A percentile compares a stretch with the other conserved stretches of the same genome.
Conservation (phyloP, 768 basidiomycete species). For the Calocybe cyanea region DNA sequence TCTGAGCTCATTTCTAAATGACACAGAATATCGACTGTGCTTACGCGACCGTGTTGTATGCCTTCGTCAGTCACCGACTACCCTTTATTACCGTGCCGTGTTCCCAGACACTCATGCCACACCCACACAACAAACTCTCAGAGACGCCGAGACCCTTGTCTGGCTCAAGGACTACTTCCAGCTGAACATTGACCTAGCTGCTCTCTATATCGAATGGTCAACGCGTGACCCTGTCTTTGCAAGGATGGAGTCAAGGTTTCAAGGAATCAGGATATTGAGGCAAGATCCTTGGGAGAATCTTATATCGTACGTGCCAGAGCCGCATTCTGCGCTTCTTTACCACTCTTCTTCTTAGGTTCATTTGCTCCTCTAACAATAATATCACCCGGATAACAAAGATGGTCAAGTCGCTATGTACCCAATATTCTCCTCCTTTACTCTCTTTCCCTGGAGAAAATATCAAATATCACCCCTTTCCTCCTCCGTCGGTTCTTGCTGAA, state of each 20-base stretch:
- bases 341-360: constrained; percentile 58
- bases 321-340: neutral
- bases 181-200: constrained; percentile 66
- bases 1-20: constrained; percentile 29
- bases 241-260: constrained; percentile 55
- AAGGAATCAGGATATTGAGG: constrained; percentile 81
- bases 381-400: constrained; percentile 92
- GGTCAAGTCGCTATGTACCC: constrained; percentile 76
- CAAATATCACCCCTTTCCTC: constrained; percentile 80
- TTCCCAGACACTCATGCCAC: constrained; percentile 48
- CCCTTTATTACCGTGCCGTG: constrained; percentile 67
- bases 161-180: constrained; percentile 92
- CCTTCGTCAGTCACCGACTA: constrained; percentile 66
- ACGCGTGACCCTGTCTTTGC: constrained; percentile 72
- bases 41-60: constrained; percentile 82
- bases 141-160: constrained; percentile 60
- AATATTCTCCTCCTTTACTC: constrained; percentile 71
- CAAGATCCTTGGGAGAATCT: constrained; percentile 98
- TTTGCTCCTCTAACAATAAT: constrained; percentile 97
- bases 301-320: constrained; percentile 64
- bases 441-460: constrained; percentile 34
- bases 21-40: constrained; percentile 71
- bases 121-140: constrained; percentile 27
- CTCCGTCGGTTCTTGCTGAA: constrained; percentile 61
- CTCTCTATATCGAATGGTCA: constrained; percentile 77